Percentiles rank a stretch among this genome's conserved stretches.
phyloP scores from a whole-genome alignment of 169 alveolate species.

The Eimeria maxima region DNA sequence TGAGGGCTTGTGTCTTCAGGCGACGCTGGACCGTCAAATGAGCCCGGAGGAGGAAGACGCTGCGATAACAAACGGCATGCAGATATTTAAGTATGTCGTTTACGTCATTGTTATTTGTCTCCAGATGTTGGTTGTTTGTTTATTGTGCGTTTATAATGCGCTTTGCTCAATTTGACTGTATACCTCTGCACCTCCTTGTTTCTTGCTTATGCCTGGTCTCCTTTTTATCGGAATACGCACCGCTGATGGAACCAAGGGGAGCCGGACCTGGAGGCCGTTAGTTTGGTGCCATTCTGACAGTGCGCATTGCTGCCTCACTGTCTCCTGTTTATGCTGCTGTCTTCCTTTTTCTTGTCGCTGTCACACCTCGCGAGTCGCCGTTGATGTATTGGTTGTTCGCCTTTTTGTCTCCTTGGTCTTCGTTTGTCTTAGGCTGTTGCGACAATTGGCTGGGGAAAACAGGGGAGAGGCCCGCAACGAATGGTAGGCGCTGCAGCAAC shows the following conservation, averaged over 20 bases:
- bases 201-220: no score
- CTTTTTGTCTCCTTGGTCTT: neutral
- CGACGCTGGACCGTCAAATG: neutral
- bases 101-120: neutral
- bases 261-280: no score
- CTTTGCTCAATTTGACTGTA: neutral
- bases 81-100: neutral
- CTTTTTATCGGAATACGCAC: no score
- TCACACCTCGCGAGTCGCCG: neutral
- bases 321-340: no score
- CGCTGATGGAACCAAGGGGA: no score
- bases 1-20: neutral
- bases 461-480: neutral
- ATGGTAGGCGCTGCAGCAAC: neutral
- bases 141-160: neutral
- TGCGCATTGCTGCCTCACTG: no score
- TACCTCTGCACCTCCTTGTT: no score
- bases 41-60: slow-evolving; percentile 36
- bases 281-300: no score
- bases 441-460: slow-evolving; percentile 8
- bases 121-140: neutral
- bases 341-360: no score
- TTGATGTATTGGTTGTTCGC: neutral
- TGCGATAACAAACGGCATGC: neutral
- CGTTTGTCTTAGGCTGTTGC: neutral